These are phyloP conservation scores for Mycena vitilis DNA, from an alignment of 768 basidiomycete species.

Conservation along the genomic window DNA sequence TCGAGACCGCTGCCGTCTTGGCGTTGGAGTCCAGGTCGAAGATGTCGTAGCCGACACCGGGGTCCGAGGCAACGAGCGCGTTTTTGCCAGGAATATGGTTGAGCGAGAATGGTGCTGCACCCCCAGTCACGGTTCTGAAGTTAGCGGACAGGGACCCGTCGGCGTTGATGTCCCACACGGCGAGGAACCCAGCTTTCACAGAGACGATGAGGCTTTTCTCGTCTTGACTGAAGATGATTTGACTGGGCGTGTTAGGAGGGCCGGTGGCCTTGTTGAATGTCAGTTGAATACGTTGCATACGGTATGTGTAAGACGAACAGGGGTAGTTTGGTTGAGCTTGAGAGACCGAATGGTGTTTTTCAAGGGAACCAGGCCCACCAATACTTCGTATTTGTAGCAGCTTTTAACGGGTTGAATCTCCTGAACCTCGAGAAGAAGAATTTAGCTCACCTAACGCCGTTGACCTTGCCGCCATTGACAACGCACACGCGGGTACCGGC, in stretches of 20 bases:
- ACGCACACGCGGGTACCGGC: constrained; percentile 47
- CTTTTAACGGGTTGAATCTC: not conserved
- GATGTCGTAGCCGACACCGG: constrained; percentile 33
- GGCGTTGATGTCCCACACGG: constrained; percentile 46
- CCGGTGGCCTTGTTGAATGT: constrained; percentile 27
- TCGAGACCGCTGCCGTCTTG: constrained; percentile 1
- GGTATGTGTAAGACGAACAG: constrained; percentile 31
- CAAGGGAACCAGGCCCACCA: constrained; percentile 41
- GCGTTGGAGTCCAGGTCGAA: constrained; percentile 23
- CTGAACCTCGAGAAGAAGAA: not conserved
- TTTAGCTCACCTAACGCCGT: constrained; percentile 47
- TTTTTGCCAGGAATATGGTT: constrained; percentile 23
- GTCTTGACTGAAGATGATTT: constrained; percentile 48
- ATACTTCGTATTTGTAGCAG: constrained; percentile 20
- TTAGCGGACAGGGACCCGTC: constrained; percentile 45
- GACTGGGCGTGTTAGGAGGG: constrained; percentile 37
- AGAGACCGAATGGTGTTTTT: constrained; percentile 46
- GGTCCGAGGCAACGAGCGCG: constrained; percentile 28
- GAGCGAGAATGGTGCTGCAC: constrained; percentile 48
- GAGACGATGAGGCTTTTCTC: constrained; percentile 46
- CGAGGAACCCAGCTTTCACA: constrained; percentile 50
- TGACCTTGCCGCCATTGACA: constrained; percentile 49
- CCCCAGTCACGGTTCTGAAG: constrained; percentile 42
- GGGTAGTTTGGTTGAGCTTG: constrained; percentile 34
- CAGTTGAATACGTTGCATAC: not conserved